Conservation (phyloP, 208 protist genomes). For the Leishmania guyanensis region DNA sequence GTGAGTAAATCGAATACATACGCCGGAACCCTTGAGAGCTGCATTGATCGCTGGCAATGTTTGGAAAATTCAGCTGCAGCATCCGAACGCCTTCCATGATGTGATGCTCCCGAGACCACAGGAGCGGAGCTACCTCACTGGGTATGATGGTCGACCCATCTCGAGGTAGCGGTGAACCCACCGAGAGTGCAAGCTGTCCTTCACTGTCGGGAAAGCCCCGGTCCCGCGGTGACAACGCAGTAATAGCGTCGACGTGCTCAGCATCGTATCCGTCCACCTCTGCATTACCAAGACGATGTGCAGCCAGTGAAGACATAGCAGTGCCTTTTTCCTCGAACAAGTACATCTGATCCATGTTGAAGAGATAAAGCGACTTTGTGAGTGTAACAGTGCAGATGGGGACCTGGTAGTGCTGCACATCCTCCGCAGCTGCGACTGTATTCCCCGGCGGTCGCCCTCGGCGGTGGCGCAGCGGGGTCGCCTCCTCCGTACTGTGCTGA, state of each 20-base stretch:
- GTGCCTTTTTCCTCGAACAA: not conserved
- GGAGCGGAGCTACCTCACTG: not conserved
- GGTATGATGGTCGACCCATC: not conserved
- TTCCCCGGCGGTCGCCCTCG: not conserved
- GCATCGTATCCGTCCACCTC: not conserved
- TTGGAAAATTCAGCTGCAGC: slow-evolving; percentile 13
- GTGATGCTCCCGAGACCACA: not conserved
- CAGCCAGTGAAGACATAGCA: not conserved
- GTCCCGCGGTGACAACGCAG: not conserved
- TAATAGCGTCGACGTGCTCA: not conserved
- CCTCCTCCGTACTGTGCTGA: not conserved
- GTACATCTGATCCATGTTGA: slow-evolving; percentile 60
- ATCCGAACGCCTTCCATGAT: not conserved
- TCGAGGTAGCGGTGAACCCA: not conserved
- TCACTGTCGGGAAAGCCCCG: not conserved
- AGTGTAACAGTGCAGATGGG: slow-evolving; percentile 42
- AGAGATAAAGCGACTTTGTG: slow-evolving; percentile 37
- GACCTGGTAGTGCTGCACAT: slow-evolving; percentile 25
- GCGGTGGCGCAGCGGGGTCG: not conserved
- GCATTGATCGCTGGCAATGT: not conserved
- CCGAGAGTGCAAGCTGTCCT: not conserved
- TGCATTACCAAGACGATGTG: not conserved
- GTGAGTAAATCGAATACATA: slow-evolving; percentile 30
- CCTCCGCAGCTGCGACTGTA: not conserved
- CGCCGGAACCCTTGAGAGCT: not conserved